These are phyloP conservation scores for Fagopyrum tataricum DNA, from an alignment of 148 eudicot genomes.

Conservation along the genomic window DNA sequence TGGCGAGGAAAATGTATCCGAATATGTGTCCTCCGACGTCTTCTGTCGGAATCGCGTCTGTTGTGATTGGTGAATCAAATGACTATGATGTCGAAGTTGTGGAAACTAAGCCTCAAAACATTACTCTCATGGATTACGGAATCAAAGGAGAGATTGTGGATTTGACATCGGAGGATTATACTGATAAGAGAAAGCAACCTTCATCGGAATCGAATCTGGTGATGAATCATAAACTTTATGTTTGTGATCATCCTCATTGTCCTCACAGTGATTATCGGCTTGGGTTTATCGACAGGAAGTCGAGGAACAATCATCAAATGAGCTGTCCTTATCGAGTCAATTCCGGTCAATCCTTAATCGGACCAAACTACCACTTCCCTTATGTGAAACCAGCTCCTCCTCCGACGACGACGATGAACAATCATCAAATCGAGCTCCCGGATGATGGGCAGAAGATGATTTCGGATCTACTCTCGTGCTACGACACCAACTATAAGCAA, in stretches of 20 bases:
- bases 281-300: slow-evolving; percentile 37
- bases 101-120: slow-evolving; percentile 33
- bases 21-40: slow-evolving; percentile 33
- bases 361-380: slow-evolving; percentile 18
- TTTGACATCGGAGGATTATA: slow-evolving; percentile 21
- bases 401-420: too few relatives aligned
- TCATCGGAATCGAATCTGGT: slow-evolving; percentile 22
- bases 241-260: slow-evolving; percentile 29
- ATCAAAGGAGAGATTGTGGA: slow-evolving; percentile 47
- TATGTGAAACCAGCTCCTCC: slow-evolving; percentile 3
- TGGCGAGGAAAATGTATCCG: slow-evolving; percentile 46
- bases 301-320: slow-evolving; percentile 36
- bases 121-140: slow-evolving; percentile 28
- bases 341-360: slow-evolving; percentile 16
- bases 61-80: slow-evolving; percentile 37
- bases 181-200: slow-evolving; percentile 44
- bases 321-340: slow-evolving; percentile 26
- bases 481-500: slow-evolving; percentile 26
- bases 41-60: slow-evolving; percentile 31
- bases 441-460: slow-evolving; percentile 44
- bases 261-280: slow-evolving; percentile 24
- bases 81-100: slow-evolving; percentile 61
- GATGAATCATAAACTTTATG: slow-evolving; percentile 23
- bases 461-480: slow-evolving; percentile 31
- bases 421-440: slow-evolving; percentile 33